Base-by-base conservation (phyloP, 306 rosid genomes). In the Sechiopsis laciniata region DNA sequence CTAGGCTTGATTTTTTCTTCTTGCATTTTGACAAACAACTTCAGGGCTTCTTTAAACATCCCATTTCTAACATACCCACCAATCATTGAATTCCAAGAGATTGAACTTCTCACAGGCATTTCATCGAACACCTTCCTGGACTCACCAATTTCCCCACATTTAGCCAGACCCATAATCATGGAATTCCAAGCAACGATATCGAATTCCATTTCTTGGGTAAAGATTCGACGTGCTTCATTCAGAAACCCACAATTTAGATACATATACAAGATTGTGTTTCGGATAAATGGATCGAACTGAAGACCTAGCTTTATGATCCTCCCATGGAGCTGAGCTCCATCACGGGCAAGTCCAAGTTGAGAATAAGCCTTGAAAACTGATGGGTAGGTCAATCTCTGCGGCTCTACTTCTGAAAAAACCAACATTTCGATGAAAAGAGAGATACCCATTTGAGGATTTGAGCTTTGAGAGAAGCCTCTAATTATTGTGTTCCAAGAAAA, bases 1-100 rank as follows among this genome's bases (percentile, higher is more conserved):
- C 91, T 84, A 16, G 91, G 86, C 79, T 78, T 75, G 72, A 91
- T 67, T 68, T 79, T 63, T 73, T 79, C 76, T 55, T 76, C 78
- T 56, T 86, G 92, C 96, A 94, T 89, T 77, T 80, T 66, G 50
- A 78, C 77, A 73, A 90, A 94, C 55, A 90, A 82, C 56, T 83
- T 77, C 20, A 89, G 48, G 5, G 96, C 97, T 78, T 87, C 87
- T 60, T 35, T 65, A 11, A 80, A 71, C 82, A 55, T 86, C 78
- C 83, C 87, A 59, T 89, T 94, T 85, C 98, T 88, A 37, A 94
- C 96, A 79, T 79, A 86, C 76, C 96, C 97, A 78, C 96, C 86
- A 72, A 89, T 94, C 87, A 90, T 84, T 20, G 87, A 85, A 55
- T 87, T 94, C 98, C 98, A 87, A 21, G 92, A 81, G 77, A 94